These are phyloP conservation scores for Vararia minispora DNA, from an alignment of 768 basidiomycete species.

Conservation along the genomic window DNA sequence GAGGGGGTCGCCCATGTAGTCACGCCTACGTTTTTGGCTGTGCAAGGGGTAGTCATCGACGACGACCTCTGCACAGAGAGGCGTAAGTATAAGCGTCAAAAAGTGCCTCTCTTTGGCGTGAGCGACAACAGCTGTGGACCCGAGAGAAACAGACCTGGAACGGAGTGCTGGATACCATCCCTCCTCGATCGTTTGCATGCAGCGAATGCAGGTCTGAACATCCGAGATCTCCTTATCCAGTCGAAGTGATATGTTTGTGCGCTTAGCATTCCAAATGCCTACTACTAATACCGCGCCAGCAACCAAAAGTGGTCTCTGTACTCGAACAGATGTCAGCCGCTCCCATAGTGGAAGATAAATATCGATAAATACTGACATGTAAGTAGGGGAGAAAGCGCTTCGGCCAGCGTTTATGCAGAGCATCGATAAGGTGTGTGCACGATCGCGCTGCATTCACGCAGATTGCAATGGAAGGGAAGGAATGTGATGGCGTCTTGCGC, in stretches of 20 bases:
- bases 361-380: too few relatives aligned
- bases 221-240: constrained; percentile 13
- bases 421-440: constrained; percentile 31
- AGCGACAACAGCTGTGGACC: too few relatives aligned
- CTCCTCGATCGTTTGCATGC: too few relatives aligned
- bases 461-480: constrained; percentile 37
- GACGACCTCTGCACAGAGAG: too few relatives aligned
- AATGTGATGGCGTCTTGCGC: constrained; percentile 19
- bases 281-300: constrained; percentile 32
- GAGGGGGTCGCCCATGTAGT: too few relatives aligned
- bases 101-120: constrained; percentile 45
- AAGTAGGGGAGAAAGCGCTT: constrained; percentile 11
- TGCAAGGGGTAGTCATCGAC: constrained; percentile 37
- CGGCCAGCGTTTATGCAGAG: constrained; percentile 17
- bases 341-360: too few relatives aligned
- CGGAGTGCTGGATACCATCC: constrained; percentile 41
- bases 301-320: constrained; percentile 24
- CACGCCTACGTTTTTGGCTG: constrained; percentile 60
- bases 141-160: too few relatives aligned
- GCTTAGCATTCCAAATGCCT: constrained; percentile 30
- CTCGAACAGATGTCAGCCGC: too few relatives aligned
- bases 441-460: constrained; percentile 41
- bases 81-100: too few relatives aligned
- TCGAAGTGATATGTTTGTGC: constrained; percentile 8
- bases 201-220: constrained; percentile 14